Conservation (phyloP, 2,329 filamentous ascomycete genomes). For the Colletotrichum gigasporum region DNA sequence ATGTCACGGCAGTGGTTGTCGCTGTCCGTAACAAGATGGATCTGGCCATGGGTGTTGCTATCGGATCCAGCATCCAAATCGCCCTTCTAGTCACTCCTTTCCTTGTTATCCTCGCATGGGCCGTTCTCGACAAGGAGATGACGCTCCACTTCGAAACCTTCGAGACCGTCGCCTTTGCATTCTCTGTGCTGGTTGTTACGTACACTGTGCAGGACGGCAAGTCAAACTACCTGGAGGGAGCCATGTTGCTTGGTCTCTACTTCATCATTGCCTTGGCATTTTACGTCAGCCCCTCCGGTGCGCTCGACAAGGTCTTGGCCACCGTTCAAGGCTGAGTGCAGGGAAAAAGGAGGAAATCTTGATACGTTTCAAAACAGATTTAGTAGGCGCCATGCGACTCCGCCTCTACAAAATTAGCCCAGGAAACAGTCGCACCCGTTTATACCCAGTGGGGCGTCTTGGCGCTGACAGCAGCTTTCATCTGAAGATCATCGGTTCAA, state of each 20-base stretch:
- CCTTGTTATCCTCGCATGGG: slow-evolving; percentile 83
- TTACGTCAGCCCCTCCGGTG: slow-evolving; percentile 62
- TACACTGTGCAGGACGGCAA: slow-evolving; percentile 84
- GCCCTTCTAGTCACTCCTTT: slow-evolving; percentile 83
- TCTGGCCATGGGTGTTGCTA: slow-evolving; percentile 79
- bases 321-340: slow-evolving; percentile 13
- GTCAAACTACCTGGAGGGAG: slow-evolving; percentile 85
- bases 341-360: not conserved
- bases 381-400: not conserved
- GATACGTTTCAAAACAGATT: not conserved
- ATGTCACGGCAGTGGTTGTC: slow-evolving; percentile 83
- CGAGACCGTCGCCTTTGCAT: slow-evolving; percentile 80
- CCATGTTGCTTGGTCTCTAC: slow-evolving; percentile 70
- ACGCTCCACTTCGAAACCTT: slow-evolving; percentile 84
- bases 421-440: not conserved
- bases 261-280: slow-evolving; percentile 70
- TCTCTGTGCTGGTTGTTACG: slow-evolving; percentile 79
- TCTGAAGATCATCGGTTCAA: not conserved
- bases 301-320: slow-evolving; percentile 49
- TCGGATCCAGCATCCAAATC: slow-evolving; percentile 85
- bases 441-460: not conserved
- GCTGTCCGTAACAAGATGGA: slow-evolving; percentile 82
- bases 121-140: slow-evolving; percentile 76
- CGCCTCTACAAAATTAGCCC: too few relatives aligned
- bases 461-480: not conserved